Evolutionary conservation across 2,329 filamentous ascomycete genomes (phyloP).

Genomic region (Colletotrichum paranaense): DNA sequence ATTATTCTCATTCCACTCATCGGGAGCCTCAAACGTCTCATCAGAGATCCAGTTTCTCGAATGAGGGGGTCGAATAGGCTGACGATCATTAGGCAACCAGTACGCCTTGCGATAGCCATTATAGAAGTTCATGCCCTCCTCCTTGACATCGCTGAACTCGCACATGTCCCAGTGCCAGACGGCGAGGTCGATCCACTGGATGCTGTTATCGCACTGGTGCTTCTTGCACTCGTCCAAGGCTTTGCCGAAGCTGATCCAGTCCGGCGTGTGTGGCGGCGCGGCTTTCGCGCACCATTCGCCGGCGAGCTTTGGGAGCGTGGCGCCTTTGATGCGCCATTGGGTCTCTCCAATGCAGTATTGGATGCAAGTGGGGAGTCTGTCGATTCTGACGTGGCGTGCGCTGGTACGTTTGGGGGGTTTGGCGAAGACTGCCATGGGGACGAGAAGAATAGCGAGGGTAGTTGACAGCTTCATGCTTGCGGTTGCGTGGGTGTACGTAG

Average conservation of each 20-base stretch:
- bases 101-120: not conserved
- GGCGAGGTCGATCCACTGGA: not conserved
- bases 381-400: not conserved
- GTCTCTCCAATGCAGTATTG: not conserved
- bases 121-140: not conserved
- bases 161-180: not conserved
- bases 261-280: not conserved
- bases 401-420: not conserved
- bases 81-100: not conserved
- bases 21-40: not conserved
- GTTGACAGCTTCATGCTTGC: not conserved
- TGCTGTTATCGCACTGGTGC: not conserved
- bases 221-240: constrained; percentile 1
- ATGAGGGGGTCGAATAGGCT: not conserved
- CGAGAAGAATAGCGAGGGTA: not conserved
- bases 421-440: not conserved
- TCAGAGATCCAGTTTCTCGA: not conserved
- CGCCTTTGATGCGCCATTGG: not conserved
- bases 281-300: not conserved
- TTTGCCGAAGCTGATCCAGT: not conserved
- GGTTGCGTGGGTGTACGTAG: not conserved
- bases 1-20: no score
- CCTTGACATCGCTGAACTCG: not conserved
- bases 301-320: not conserved
- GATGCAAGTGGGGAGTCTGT: not conserved